Percentiles rank a stretch among this genome's conserved stretches.
phyloP scores from a whole-genome alignment of 106 monocot genomes.

The Dendrobium catenatum region DNA sequence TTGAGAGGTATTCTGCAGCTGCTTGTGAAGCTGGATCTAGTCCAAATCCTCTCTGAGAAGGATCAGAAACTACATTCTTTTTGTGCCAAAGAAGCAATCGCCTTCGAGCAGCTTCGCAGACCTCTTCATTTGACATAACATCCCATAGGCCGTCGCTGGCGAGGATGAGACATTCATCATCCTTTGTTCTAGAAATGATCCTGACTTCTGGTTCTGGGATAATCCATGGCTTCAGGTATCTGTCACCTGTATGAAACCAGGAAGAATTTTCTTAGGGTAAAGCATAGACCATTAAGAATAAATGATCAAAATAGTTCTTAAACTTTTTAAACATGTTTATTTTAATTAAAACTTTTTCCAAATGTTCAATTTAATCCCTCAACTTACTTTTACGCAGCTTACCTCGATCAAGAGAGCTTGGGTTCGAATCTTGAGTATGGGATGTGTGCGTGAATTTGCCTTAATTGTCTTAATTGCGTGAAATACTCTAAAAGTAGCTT shows the following conservation, averaged over 20 bases:
- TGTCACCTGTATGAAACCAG: slow-evolving; percentile 31
- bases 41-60: slow-evolving; percentile 14
- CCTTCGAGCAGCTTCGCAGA: slow-evolving; percentile 32
- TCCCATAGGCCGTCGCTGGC: slow-evolving; percentile 75
- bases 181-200: slow-evolving; percentile 33
- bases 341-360: too few species aligned
- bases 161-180: slow-evolving; percentile 70
- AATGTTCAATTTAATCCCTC: too few species aligned
- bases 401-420: too few species aligned
- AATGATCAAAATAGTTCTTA: too few species aligned
- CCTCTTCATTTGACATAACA: slow-evolving; percentile 66
- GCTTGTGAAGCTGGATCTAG: slow-evolving; percentile 57
- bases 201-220: slow-evolving; percentile 66
- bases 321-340: too few species aligned
- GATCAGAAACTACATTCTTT: slow-evolving; percentile 24
- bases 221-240: slow-evolving; percentile 68
- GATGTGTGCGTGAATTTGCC: too few species aligned
- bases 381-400: too few species aligned
- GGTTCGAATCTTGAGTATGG: too few species aligned
- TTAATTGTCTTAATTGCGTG: too few species aligned
- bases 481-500: too few species aligned
- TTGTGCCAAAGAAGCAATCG: slow-evolving; percentile 50
- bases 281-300: too few species aligned
- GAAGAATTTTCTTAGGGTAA: too few species aligned
- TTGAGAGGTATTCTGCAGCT: slow-evolving; percentile 58